Evolutionary conservation across 148 eudicot species (phyloP), one percentile per base, ranked within the genome.

Genomic region (Rhododendron molle): DNA sequence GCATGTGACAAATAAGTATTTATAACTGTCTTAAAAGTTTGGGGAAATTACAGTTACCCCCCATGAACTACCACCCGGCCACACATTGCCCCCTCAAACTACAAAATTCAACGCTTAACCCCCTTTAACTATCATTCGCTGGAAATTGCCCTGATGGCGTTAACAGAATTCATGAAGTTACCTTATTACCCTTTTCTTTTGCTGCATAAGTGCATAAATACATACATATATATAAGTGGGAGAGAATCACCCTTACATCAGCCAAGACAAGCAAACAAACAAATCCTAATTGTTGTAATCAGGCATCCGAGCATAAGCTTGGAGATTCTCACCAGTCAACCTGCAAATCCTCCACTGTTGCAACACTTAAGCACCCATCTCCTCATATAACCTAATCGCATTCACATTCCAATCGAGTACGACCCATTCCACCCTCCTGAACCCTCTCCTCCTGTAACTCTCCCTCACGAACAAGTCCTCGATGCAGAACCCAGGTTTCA

Each of bases 401-500:
- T 94, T 94, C 49, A 91, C 92, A 83, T 95, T 95, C 98, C 97
- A 95, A 71, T 95, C 98, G 50, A 95, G 86, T 34, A 95, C 98
- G 44, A 90, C 92, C 98, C 98, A 95, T 76, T 95, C 98, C 56
- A 94, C 95, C 47, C 97, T 88, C 20, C 94, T 95, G 69, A 95
- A 56, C 21, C 98, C 98, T 34, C 86, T 88, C 89, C 94, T 91
- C 88, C 98, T 38, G 44, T 92, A 95, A 69, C 91, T 88, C 87
- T 94, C 98, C 89, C 97, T 92, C 86, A 95, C 96, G 20, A 92
- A 95, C 87, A 95, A 67, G 62, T 93, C 97, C 88, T 94, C 97
- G 5, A 94, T 84, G 15, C 94, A 93, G 18, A 95, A 91, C 89
- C 97, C 98, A 0, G 97, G 98, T 56, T 93, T 95, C 26, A 93